Evolutionary conservation across 2,329 filamentous ascomycete genomes (phyloP).

Genomic region (Pestalotiopsis sp.): DNA sequence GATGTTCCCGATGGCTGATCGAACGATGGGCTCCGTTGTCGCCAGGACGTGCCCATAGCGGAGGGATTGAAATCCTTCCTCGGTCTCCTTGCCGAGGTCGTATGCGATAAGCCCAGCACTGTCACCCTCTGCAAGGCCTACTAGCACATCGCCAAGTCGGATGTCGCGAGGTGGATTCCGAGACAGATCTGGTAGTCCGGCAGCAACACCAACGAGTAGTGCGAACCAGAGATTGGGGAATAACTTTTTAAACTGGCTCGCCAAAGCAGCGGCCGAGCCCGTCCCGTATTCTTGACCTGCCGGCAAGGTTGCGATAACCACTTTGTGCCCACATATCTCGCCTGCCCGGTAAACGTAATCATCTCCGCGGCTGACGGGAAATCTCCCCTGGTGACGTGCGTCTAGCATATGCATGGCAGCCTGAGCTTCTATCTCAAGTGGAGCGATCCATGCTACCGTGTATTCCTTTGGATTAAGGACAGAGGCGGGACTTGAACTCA

Average conservation of each 20-base stretch:
- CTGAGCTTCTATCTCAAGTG: slow-evolving; percentile 35
- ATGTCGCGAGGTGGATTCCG: slow-evolving; percentile 30
- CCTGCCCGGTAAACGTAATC: slow-evolving; percentile 38
- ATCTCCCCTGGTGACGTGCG: slow-evolving; percentile 28
- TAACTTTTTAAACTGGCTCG: slow-evolving; percentile 32
- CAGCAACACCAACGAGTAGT: slow-evolving; percentile 36
- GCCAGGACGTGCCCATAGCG: slow-evolving; percentile 24
- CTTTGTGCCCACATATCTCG: slow-evolving; percentile 34
- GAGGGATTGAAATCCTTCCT: slow-evolving; percentile 26
- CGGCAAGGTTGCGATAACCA: slow-evolving; percentile 35
- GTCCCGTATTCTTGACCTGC: slow-evolving; percentile 34
- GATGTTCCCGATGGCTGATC: slow-evolving; percentile 34
- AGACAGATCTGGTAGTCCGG: slow-evolving; percentile 31
- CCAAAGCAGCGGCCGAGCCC: slow-evolving; percentile 32
- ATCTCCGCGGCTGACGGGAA: slow-evolving; percentile 30
- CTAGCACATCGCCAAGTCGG: slow-evolving; percentile 37
- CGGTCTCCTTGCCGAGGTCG: slow-evolving; percentile 33
- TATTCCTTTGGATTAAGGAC: slow-evolving; percentile 23
- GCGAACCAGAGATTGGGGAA: slow-evolving; percentile 37
- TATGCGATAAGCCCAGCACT: slow-evolving; percentile 31
- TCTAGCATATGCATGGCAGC: slow-evolving; percentile 35
- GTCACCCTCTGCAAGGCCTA: slow-evolving; percentile 25
- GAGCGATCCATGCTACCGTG: slow-evolving; percentile 37
- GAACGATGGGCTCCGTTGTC: slow-evolving; percentile 29
- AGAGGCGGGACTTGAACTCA: neutral